These are phyloP conservation scores for Hypoxylon lienhwacheense DNA, from an alignment of 495 filamentous ascomycete species.

Conservation along the genomic window DNA sequence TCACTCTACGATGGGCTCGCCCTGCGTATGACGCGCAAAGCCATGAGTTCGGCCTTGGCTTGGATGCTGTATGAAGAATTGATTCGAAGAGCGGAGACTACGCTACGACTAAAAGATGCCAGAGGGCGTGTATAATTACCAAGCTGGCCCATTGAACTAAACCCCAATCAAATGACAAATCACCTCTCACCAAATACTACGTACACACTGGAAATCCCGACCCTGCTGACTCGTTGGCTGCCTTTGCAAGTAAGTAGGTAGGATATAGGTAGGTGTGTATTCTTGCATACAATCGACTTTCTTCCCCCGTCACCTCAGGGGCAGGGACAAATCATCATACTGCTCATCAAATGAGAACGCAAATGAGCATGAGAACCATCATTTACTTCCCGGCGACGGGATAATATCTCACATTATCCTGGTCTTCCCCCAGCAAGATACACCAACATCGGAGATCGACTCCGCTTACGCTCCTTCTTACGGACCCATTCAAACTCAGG, in stretches of 20 bases:
- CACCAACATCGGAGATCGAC: conserved; percentile 52
- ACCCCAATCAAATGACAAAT: conserved; percentile 11
- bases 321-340: conserved; percentile 7
- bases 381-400: neutral
- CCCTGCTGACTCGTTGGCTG: neutral
- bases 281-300: conserved; percentile 12
- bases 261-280: conserved; percentile 19
- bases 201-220: neutral
- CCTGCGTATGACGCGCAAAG: conserved; percentile 88
- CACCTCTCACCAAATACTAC: conserved; percentile 10
- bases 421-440: conserved; percentile 51
- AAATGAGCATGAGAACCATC: conserved; percentile 5
- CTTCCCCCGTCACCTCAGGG: neutral
- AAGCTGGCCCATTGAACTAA: neutral
- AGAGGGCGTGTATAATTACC: conserved; percentile 25
- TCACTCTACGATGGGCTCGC: conserved; percentile 86
- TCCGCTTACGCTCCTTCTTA: conserved; percentile 58
- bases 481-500: conserved; percentile 60
- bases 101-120: conserved; percentile 48
- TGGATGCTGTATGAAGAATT: conserved; percentile 98
- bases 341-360: conserved; percentile 10
- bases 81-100: conserved; percentile 71
- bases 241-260: too few species aligned
- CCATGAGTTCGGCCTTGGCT: conserved; percentile 83
- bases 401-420: conserved; percentile 21